phyloP scores from a whole-genome alignment of 2,329 filamentous ascomycete species.

The Xylaria hypoxylon region DNA sequence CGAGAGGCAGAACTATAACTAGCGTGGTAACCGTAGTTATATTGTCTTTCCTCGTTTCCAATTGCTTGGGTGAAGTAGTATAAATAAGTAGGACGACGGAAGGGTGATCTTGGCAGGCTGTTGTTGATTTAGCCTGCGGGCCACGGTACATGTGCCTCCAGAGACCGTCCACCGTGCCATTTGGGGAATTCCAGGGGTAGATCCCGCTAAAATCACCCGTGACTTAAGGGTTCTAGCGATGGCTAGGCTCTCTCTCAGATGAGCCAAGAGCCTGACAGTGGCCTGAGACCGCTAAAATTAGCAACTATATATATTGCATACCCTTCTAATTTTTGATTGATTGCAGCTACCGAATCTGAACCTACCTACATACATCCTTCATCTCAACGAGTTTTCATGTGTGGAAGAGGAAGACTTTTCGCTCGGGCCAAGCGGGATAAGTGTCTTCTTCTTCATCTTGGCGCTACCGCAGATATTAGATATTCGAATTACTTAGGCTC shows the following conservation, averaged over 20 bases:
- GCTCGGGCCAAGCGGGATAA: conserved; percentile 15
- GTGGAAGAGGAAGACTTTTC: conserved; percentile 1
- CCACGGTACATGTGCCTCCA: conserved; percentile 43
- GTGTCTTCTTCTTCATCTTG: conserved; percentile 29
- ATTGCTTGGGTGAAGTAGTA: conserved; percentile 22
- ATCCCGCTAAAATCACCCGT: conserved; percentile 28
- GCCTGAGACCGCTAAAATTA: conserved; percentile 38
- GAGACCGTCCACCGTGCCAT: conserved; percentile 25
- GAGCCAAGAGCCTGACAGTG: conserved; percentile 25
- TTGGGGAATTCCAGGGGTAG: conserved; percentile 33
- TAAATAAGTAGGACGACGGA: not conserved
- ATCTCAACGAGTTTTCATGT: not conserved
- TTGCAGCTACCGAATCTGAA: conserved; percentile 22
- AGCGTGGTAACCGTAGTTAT: not conserved
- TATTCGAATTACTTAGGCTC: not conserved
- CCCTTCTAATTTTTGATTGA: conserved; percentile 31
- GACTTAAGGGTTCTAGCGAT: conserved; percentile 12
- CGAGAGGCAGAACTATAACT: not conserved
- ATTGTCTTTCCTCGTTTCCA: conserved; percentile 22
- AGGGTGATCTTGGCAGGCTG: conserved; percentile 38
- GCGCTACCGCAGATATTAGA: not conserved
- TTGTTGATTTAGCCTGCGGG: conserved; percentile 42
- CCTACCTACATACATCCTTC: not conserved
- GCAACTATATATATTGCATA: conserved; percentile 36
- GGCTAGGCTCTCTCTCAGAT: conserved; percentile 23